These are phyloP conservation scores for Tulasnella sp. DNA, from an alignment of 768 basidiomycete species.

Conservation along the genomic window DNA sequence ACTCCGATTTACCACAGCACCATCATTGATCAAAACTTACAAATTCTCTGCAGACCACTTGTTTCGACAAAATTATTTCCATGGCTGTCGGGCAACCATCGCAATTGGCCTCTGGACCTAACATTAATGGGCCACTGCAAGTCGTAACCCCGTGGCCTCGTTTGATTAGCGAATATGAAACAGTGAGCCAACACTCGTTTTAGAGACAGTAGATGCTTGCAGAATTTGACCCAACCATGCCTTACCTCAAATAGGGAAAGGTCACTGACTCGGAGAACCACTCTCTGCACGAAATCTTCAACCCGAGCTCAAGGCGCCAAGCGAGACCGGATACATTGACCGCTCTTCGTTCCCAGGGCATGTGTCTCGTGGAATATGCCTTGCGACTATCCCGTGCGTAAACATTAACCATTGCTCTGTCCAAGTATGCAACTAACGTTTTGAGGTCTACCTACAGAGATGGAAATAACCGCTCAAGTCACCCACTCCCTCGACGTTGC, in stretches of 20 bases:
- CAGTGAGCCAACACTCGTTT: not conserved
- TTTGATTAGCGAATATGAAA: slow-evolving; percentile 9
- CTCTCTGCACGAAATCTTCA: not conserved
- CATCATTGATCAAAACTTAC: not conserved
- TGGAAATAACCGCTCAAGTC: not conserved
- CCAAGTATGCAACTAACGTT: no score
- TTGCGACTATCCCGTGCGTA: slow-evolving; percentile 8
- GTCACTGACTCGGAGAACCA: slow-evolving; percentile 3
- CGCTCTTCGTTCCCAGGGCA: slow-evolving; percentile 7
- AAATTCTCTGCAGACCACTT: not conserved
- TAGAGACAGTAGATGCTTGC: no score
- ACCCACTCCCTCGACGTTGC: not conserved
- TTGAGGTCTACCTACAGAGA: not conserved
- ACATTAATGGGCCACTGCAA: not conserved
- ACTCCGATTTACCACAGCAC: not conserved
- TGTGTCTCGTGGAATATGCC: not conserved
- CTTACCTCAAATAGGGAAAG: no score
- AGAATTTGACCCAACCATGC: no score
- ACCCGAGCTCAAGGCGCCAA: not conserved
- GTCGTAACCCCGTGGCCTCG: slow-evolving; percentile 12
- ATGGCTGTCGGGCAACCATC: slow-evolving; percentile 13
- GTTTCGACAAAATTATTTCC: slow-evolving; percentile 8
- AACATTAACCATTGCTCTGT: no score
- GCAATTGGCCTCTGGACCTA: slow-evolving; percentile 4
- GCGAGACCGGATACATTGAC: not conserved